These are phyloP conservation scores for Halophytophthora polymorphica DNA, from an alignment of 352 stramenopile species.

Conservation along the genomic window DNA sequence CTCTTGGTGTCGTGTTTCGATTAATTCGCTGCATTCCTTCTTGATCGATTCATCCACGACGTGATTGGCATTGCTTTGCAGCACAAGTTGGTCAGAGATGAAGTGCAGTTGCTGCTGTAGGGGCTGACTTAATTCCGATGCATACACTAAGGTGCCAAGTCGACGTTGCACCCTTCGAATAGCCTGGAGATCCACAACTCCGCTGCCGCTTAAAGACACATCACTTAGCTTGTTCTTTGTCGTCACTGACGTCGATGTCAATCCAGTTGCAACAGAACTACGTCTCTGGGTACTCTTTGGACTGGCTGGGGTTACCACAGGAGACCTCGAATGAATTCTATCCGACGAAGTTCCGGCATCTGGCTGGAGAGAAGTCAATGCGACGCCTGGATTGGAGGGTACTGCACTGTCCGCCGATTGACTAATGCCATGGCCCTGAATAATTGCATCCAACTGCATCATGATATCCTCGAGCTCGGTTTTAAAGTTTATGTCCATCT, in stretches of 20 bases:
- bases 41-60: conserved; percentile 64
- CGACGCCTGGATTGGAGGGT: neutral
- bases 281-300: conserved; percentile 7
- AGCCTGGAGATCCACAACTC: conserved; percentile 59
- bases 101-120: conserved; percentile 56
- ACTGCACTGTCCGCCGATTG: conserved; percentile 5
- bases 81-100: conserved; percentile 45
- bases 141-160: conserved; percentile 67
- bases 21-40: conserved; percentile 46
- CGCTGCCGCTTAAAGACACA: conserved; percentile 2
- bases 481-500: conserved; percentile 54
- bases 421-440: conserved; percentile 26
- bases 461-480: conserved; percentile 49
- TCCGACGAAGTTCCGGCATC: conserved; percentile 6
- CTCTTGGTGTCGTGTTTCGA: conserved; percentile 45
- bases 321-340: neutral
- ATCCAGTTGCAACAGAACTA: conserved; percentile 9
- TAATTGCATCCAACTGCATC: conserved; percentile 41
- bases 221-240: conserved; percentile 13
- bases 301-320: conserved; percentile 6
- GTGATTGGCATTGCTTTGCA: conserved; percentile 64
- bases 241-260: conserved; percentile 1
- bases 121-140: conserved; percentile 50
- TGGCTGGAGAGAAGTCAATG: conserved; percentile 5
- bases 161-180: conserved; percentile 80